Evolutionary conservation across 345 rosid genomes (phyloP).

Genomic region (Salix purpurea): DNA sequence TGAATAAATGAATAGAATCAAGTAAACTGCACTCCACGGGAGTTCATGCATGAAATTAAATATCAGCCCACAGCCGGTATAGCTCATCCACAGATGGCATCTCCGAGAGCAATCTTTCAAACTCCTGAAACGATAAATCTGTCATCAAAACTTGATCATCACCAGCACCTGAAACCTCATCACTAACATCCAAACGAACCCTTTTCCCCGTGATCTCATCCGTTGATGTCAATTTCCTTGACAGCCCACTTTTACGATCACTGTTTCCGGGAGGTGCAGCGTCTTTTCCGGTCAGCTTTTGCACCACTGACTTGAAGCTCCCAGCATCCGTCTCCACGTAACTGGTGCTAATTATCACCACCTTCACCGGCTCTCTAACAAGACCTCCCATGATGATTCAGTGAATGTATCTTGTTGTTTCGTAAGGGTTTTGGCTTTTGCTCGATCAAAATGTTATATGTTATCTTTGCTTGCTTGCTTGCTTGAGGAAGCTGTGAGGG

Average conservation of each 20-base stretch:
- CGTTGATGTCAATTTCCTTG: neutral
- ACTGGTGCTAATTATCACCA: constrained; percentile 43
- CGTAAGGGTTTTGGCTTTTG: neutral
- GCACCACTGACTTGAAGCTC: constrained; percentile 56
- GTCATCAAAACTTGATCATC: constrained; percentile 17
- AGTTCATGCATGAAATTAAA: neutral
- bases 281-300: constrained; percentile 49
- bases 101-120: constrained; percentile 39
- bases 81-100: constrained; percentile 38
- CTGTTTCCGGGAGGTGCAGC: constrained; percentile 5
- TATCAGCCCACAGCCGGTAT: constrained; percentile 24
- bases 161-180: neutral
- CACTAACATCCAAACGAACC: neutral
- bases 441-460: too few species aligned
- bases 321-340: constrained; percentile 44
- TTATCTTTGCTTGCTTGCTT: neutral
- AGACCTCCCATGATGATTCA: neutral
- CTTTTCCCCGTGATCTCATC: neutral
- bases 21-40: too few species aligned
- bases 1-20: too few species aligned
- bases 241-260: neutral
- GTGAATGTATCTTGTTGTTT: neutral
- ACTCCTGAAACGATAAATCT: constrained; percentile 32
- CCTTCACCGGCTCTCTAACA: constrained; percentile 26
- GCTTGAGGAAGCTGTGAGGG: neutral